Evolutionary conservation across 2,329 filamentous ascomycete species (phyloP).

Genomic region (Colletotrichum sp.): DNA sequence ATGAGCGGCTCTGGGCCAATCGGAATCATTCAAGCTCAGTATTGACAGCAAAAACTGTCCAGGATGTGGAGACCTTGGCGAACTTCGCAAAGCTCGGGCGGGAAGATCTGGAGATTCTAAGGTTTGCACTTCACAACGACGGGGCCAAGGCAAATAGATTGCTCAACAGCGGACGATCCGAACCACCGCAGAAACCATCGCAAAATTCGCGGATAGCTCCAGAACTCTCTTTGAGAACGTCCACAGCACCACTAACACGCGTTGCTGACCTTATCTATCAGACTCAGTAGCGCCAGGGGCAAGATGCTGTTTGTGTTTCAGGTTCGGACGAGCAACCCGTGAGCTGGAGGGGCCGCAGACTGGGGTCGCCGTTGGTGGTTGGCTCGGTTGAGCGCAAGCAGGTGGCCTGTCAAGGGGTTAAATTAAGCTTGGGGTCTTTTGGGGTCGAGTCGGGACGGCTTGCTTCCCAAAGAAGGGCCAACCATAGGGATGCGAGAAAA

Average conservation of each 20-base stretch:
- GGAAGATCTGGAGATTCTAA: not conserved
- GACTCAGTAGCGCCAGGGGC: conserved; percentile 14
- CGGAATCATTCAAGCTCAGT: conserved; percentile 10
- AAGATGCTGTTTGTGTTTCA: conserved; percentile 12
- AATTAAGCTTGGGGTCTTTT: conserved; percentile 8
- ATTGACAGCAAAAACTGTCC: not conserved
- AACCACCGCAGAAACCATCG: not conserved
- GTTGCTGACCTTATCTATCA: not conserved
- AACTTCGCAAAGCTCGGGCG: not conserved
- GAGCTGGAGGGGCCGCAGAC: not conserved
- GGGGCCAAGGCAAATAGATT: not conserved
- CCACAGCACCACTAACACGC: not conserved
- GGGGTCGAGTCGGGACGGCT: not conserved
- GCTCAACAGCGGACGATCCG: not conserved
- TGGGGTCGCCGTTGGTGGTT: not conserved
- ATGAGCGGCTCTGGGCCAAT: not conserved
- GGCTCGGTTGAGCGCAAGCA: not conserved
- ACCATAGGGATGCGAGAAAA: not conserved
- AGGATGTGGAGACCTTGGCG: not conserved
- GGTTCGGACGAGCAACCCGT: conserved; percentile 7
- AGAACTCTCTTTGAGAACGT: not conserved
- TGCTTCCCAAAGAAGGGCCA: not conserved
- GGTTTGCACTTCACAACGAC: not conserved
- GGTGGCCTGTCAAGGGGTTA: not conserved
- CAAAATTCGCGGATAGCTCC: not conserved